Conservation (phyloP, 495 filamentous ascomycete species). For the Penicillium riverlandense region DNA sequence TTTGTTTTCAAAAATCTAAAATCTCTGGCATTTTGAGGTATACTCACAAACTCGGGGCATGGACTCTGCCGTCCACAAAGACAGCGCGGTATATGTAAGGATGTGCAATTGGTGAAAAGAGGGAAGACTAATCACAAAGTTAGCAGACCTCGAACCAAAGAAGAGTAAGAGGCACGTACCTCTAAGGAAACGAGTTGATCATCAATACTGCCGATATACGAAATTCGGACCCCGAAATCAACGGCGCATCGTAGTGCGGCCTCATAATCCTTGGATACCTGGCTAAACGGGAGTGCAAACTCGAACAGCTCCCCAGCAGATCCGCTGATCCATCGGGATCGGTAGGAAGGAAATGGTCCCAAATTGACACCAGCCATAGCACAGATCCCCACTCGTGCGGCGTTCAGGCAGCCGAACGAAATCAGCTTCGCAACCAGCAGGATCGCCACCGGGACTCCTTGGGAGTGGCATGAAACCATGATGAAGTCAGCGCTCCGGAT, state of each 20-base stretch:
- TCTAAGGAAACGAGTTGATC: conserved; percentile 93
- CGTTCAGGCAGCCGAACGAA: conserved; percentile 63
- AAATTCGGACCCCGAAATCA: conserved; percentile 70
- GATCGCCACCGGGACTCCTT: conserved; percentile 87
- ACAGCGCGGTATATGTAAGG: conserved; percentile 90
- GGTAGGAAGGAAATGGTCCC: conserved; percentile 83
- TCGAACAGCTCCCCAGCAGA: conserved; percentile 90
- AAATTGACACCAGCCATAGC: conserved; percentile 95
- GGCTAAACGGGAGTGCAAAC: conserved; percentile 71
- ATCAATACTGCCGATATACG: conserved; percentile 87
- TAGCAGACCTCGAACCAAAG: conserved; percentile 3
- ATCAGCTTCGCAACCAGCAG: conserved; percentile 93
- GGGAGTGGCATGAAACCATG: conserved; percentile 84
- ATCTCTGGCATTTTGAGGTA: not conserved
- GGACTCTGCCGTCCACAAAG: conserved; percentile 88
- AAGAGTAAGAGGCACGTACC: conserved; percentile 31
- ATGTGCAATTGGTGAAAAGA: conserved; percentile 74
- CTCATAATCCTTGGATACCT: conserved; percentile 75
- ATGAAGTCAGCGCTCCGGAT: conserved; percentile 84
- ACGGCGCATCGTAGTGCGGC: conserved; percentile 65
- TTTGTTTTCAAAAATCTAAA: not conserved
- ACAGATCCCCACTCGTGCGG: conserved; percentile 68
- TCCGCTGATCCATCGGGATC: conserved; percentile 74
- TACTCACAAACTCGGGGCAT: conserved; percentile 81
- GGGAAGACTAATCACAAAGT: conserved; percentile 57